Evolutionary conservation across 345 rosid genomes (phyloP), one percentile per base, ranked within the genome.

Genomic region (Cardamine chenopodiifolia): DNA sequence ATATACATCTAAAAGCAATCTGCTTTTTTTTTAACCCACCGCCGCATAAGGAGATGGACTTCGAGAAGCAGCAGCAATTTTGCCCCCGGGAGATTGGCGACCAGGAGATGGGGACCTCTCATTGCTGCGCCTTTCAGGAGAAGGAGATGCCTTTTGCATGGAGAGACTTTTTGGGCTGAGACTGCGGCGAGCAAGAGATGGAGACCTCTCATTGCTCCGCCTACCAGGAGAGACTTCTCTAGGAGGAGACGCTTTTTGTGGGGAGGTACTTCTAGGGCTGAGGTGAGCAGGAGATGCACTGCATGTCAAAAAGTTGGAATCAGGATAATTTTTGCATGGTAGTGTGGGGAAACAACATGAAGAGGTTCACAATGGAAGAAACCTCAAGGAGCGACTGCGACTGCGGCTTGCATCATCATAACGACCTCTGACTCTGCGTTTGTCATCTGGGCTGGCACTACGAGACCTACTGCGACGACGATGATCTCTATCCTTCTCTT

Each of bases 351-450:
- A 32, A 45, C 11, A 68, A 37, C 26, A 70, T 15, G 8, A 1
- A 48, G 4, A 61, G 11, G 40, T 15, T 57, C 2, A 48, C 15
- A 44, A 49, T 39, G 47, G 15, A 35, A 34, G 73, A 64, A 29
- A 87, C 91, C 91, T 87, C 58, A 81, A 65, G 8, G 88, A 87
- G 62, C 83, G 83, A 78, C 89, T 85, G 39, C n/a, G 58, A 68
- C 89, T 81, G 7, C 71, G 82, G 19, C 77, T 76, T 19, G 77
- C 83, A 67, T 86, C 85, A 61, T 88, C 82, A 82, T 83, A 76
- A 17, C 80, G 88, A 25, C 82, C 79, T 82, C 85, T 81, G 66
- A 86, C 85, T 42, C 85, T 75, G 32, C 85, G 82, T 82, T 60
- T 86, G 45, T 70, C 70, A 62, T 79, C 86, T 50, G 85, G 90